Conservation (phyloP, 148 eudicot species). For the Cornus kousa region DNA sequence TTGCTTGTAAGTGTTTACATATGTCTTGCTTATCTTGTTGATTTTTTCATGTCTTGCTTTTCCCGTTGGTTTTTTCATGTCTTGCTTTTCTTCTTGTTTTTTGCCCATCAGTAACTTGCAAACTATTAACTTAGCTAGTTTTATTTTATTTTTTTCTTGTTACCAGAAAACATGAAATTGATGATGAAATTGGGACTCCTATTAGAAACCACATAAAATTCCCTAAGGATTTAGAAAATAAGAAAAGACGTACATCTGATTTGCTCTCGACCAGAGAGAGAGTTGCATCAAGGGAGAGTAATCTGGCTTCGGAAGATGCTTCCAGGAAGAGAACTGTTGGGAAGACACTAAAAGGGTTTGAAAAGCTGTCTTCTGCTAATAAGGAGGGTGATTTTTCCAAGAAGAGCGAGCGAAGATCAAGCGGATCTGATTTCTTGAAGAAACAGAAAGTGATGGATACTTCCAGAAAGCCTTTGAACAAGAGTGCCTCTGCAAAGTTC, state of each 20-base stretch:
- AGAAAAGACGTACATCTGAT: slow-evolving; percentile 29
- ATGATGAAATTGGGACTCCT: slow-evolving; percentile 60
- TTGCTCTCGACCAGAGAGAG: slow-evolving; percentile 17
- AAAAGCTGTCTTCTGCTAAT: slow-evolving; percentile 21
- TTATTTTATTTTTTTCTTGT: slow-evolving; percentile 1
- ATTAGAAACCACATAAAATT: slow-evolving; percentile 67
- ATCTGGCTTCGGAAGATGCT: slow-evolving; percentile 23
- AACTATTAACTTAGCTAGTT: background rate
- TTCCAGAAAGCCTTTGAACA: slow-evolving; percentile 28
- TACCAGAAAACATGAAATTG: slow-evolving; percentile 75
- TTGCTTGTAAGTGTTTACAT: slow-evolving; percentile 66
- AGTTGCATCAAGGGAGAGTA: slow-evolving; percentile 21
- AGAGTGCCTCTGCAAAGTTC: slow-evolving; percentile 23
- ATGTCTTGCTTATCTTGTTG: background rate
- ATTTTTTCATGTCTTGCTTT: background rate
- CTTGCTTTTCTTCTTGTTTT: background rate
- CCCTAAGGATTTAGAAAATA: slow-evolving; percentile 37
- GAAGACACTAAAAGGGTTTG: slow-evolving; percentile 30
- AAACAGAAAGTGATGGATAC: slow-evolving; percentile 31
- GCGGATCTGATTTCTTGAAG: slow-evolving; percentile 16
- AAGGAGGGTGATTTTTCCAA: slow-evolving; percentile 31
- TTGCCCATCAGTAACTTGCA: background rate
- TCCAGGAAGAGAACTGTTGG: slow-evolving; percentile 26
- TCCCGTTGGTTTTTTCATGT: background rate
- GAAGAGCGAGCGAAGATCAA: slow-evolving; percentile 21